Base-by-base conservation (phyloP, 139 green algal genomes). In the Chlorella ohadii region DNA sequence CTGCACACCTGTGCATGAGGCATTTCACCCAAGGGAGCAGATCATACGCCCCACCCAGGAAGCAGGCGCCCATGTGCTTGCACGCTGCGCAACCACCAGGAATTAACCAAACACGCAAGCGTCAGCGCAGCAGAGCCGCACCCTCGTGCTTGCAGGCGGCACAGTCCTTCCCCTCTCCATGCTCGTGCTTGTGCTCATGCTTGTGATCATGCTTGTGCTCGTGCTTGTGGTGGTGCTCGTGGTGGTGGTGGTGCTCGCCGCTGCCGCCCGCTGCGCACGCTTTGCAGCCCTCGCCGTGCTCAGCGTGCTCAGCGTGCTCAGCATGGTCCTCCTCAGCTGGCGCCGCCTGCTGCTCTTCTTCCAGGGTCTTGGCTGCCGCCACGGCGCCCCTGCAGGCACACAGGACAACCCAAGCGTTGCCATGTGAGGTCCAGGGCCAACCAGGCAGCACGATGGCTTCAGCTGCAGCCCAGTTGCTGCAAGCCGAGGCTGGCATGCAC, bases 371-470 rank as follows among this genome's bases (percentile, higher is more conserved):
- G 27, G 92, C 94, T 0, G 94, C 94, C 34, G 92, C 92, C 31
- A 98, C 91, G 4, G 94, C 92, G 2, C 93, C 94, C 15, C 95
- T 82, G 76, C 57, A 27, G 9, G 25, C 27, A 66, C 59, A 66
- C 59, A 33, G 59, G 20, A 66, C 59, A 33, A 12, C 59, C 13
- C n/a, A n/a, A n/a, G n/a, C n/a, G n/a, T n/a, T n/a, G n/a, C n/a
- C n/a, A n/a, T n/a, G n/a, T n/a, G n/a, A n/a, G n/a, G n/a, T n/a
- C n/a, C n/a, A n/a, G n/a, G n/a, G n/a, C n/a, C n/a, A n/a, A n/a
- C n/a, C n/a, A n/a, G n/a, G n/a, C n/a, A n/a, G n/a, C n/a, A n/a
- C n/a, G n/a, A n/a, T n/a, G n/a, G n/a, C n/a, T n/a, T n/a, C n/a
- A n/a, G n/a, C n/a, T n/a, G n/a, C n/a, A n/a, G n/a, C n/a, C n/a